phyloP scores from a whole-genome alignment of 306 rosid species.

The Luffa aegyptiaca region DNA sequence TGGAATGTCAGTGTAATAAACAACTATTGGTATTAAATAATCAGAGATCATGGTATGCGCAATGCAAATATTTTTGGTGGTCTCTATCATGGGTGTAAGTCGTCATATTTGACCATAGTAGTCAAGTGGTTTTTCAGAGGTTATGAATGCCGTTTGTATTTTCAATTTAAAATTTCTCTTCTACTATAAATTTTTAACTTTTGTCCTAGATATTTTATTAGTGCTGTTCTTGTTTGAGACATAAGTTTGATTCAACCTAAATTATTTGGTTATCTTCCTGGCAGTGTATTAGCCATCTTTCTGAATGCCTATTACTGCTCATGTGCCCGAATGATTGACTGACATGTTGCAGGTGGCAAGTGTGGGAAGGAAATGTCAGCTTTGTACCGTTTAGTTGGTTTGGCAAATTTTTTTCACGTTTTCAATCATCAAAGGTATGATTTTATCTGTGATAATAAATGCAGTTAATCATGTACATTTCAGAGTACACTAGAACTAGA shows the following conservation, averaged over 20 bases:
- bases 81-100: neutral
- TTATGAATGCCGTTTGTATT: neutral
- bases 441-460: conserved; percentile 1
- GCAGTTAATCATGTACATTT: neutral
- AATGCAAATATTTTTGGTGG: neutral
- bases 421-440: conserved; percentile 64
- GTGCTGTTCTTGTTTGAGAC: neutral
- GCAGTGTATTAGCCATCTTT: neutral
- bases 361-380: conserved; percentile 34
- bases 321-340: neutral
- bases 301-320: neutral
- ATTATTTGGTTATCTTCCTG: neutral
- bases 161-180: neutral
- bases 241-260: neutral
- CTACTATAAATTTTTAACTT: neutral
- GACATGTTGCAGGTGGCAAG: conserved; percentile 68
- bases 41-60: neutral
- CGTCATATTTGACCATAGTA: neutral
- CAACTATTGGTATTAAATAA: neutral
- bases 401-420: conserved; percentile 31
- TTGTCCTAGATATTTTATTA: neutral
- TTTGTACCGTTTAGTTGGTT: conserved; percentile 32
- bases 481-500: neutral
- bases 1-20: neutral
- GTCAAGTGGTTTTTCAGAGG: neutral